Conservation (phyloP, 345 rosid species). For the Camelina laxa region DNA sequence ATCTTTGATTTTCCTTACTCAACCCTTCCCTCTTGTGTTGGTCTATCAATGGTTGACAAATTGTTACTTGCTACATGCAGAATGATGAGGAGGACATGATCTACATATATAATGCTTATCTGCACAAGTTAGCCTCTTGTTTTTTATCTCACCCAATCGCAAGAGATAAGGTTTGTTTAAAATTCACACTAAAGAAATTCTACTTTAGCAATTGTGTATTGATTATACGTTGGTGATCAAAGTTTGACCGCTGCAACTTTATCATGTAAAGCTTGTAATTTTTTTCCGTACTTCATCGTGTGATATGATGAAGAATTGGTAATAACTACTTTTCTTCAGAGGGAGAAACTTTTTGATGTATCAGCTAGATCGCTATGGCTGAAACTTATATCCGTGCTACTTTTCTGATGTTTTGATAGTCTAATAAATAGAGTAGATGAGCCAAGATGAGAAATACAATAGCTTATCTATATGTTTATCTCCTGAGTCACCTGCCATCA, state of each 20-base stretch:
- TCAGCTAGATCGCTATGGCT: neutral
- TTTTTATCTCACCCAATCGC: constrained; percentile 88
- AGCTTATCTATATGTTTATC: constrained; percentile 1
- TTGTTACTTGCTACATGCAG: constrained; percentile 52
- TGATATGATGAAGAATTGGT: constrained; percentile 4
- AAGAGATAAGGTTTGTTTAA: constrained; percentile 79
- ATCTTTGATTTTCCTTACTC: constrained; percentile 26
- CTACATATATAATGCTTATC: constrained; percentile 89
- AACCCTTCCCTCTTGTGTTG: neutral
- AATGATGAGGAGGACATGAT: constrained; percentile 92
- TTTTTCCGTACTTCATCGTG: constrained; percentile 7
- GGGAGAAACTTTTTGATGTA: constrained; percentile 20
- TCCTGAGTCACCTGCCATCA: constrained; percentile 15
- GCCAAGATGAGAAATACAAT: constrained; percentile 17
- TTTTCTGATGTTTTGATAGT: constrained; percentile 16
- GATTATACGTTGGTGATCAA: constrained; percentile 11
- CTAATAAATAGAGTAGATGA: constrained; percentile 7
- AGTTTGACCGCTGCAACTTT: constrained; percentile 2
- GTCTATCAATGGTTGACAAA: constrained; percentile 22
- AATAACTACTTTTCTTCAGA: constrained; percentile 14
- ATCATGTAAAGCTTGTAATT: constrained; percentile 2
- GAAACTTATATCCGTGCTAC: neutral
- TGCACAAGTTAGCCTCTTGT: constrained; percentile 88
- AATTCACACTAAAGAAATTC: neutral
- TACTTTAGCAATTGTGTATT: constrained; percentile 9